A percentile compares a stretch with the other conserved stretches of the same genome.
These are phyloP conservation scores for Lachnellula occidentalis DNA, from an alignment of 2,329 filamentous ascomycete genomes.

Conservation along the genomic window DNA sequence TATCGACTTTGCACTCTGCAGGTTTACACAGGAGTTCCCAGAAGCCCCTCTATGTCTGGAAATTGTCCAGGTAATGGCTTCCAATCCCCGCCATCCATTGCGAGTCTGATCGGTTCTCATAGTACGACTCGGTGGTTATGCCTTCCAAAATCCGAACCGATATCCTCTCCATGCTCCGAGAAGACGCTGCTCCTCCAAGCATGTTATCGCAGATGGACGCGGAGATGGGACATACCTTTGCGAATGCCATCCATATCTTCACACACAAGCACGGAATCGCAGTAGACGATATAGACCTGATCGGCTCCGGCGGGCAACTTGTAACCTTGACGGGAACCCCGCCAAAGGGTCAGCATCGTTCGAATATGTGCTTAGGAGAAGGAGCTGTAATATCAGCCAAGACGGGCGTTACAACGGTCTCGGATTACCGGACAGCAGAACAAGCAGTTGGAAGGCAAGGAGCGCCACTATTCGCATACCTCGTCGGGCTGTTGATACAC, in stretches of 20 bases:
- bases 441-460: slow-evolving; percentile 32
- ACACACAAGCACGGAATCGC: slow-evolving; percentile 27
- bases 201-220: slow-evolving; percentile 32
- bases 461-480: slow-evolving; percentile 29
- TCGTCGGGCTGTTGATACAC: slow-evolving; percentile 28
- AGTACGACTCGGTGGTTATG: slow-evolving; percentile 32
- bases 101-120: slow-evolving; percentile 1
- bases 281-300: slow-evolving; percentile 30
- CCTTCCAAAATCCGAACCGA: slow-evolving; percentile 30
- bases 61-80: slow-evolving; percentile 25
- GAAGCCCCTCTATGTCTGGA: slow-evolving; percentile 27
- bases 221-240: slow-evolving; percentile 31
- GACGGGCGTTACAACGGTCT: slow-evolving; percentile 31
- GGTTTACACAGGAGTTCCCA: slow-evolving; percentile 30
- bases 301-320: slow-evolving; percentile 29
- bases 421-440: slow-evolving; percentile 31
- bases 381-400: slow-evolving; percentile 32
- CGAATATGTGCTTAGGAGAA: slow-evolving; percentile 31
- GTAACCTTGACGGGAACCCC: slow-evolving; percentile 28
- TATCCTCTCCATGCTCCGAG: slow-evolving; percentile 30
- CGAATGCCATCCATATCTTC: slow-evolving; percentile 30
- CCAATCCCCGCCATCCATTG: neutral
- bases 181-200: slow-evolving; percentile 30
- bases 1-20: slow-evolving; percentile 31
- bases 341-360: slow-evolving; percentile 27